Evolutionary conservation across 306 rosid genomes (phyloP).

Genomic region (Trichosanthes truncata): DNA sequence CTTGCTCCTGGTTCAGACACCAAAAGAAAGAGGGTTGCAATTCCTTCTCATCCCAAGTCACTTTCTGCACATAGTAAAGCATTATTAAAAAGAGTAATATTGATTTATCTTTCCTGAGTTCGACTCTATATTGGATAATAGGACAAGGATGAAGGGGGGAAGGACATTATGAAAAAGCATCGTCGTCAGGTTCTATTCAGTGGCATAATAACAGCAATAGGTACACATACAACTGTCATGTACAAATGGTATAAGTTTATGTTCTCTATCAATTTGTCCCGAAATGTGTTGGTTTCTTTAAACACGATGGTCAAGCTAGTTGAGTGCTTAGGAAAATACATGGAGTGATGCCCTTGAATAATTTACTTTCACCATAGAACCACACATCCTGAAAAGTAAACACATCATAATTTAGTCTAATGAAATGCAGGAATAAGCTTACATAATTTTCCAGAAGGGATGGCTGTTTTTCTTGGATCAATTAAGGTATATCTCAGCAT

Average conservation of each 20-base stretch:
- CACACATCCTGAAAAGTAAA: not conserved
- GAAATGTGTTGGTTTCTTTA: not conserved
- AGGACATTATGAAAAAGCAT: slow-evolving; percentile 82
- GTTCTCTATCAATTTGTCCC: not conserved
- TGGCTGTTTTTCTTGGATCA: slow-evolving; percentile 99
- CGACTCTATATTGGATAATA: slow-evolving; percentile 34
- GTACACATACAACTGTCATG: slow-evolving; percentile 25
- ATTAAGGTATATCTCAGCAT: slow-evolving; percentile 51
- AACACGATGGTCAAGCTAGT: not conserved
- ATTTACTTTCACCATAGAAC: slow-evolving; percentile 3
- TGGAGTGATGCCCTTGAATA: not conserved
- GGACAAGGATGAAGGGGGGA: slow-evolving; percentile 75
- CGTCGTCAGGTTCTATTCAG: slow-evolving; percentile 87
- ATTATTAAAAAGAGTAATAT: not conserved
- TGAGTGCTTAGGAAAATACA: not conserved
- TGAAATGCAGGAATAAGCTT: slow-evolving; percentile 79
- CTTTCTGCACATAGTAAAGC: not conserved
- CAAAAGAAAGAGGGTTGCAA: slow-evolving; percentile 56
- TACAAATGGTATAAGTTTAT: slow-evolving; percentile 2
- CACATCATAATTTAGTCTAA: not conserved
- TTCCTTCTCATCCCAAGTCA: not conserved
- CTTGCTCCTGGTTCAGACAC: slow-evolving; percentile 51
- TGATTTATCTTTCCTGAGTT: slow-evolving; percentile 19
- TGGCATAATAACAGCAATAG: slow-evolving; percentile 86
- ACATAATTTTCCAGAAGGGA: slow-evolving; percentile 98